Conservation (phyloP, 441 rosid species). For the Syzygium syzygioides region DNA sequence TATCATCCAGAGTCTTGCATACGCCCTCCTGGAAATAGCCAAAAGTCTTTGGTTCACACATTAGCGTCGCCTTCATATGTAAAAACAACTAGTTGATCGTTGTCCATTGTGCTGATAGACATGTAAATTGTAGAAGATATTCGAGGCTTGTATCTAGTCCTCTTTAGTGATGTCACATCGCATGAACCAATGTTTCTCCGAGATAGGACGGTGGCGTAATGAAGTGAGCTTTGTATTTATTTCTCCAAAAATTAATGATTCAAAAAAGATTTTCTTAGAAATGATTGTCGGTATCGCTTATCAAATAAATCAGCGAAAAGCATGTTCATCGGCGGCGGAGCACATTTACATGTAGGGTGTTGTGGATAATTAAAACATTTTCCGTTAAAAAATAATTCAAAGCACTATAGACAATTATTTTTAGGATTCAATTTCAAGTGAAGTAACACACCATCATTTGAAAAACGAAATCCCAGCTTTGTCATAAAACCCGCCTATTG, state of each 20-base stretch:
- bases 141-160: too few relatives aligned
- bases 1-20: background rate
- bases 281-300: fast-evolving
- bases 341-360: background rate
- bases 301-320: background rate
- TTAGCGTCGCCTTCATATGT: background rate
- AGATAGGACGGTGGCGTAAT: background rate
- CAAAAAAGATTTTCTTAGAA: background rate
- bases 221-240: background rate
- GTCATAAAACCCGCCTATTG: too few relatives aligned
- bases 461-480: too few relatives aligned
- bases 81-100: background rate
- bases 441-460: background rate
- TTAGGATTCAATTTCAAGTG: background rate
- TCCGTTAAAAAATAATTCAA: background rate
- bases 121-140: background rate
- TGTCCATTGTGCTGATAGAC: background rate
- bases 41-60: background rate
- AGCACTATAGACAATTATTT: background rate
- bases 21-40: background rate
- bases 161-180: too few relatives aligned
- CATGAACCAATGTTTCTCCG: background rate
- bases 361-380: background rate
- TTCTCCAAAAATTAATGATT: fast-evolving
- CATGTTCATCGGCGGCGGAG: fast-evolving